Evolutionary conservation across 2,329 filamentous ascomycete species (phyloP), one percentile per base, ranked within the genome.

Genomic region (Teratosphaeria zuluensis): DNA sequence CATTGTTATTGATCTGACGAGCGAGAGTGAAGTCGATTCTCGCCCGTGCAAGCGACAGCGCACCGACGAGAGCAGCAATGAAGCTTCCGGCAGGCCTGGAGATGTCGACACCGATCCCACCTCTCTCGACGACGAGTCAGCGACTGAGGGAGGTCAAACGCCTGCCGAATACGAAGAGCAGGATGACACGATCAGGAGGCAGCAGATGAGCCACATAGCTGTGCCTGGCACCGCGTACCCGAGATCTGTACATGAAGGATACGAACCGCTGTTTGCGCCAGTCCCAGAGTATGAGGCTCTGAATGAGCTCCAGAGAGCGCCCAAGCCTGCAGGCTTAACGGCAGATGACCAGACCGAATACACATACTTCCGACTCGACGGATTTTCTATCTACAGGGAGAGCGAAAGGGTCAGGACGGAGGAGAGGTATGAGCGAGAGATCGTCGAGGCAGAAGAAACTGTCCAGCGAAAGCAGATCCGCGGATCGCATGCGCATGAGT

Each of bases 401-500:
- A n/a, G n/a, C n/a, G n/a, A n/a, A n/a, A n/a, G n/a, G n/a, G n/a
- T n/a, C n/a, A n/a, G n/a, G n/a, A n/a, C n/a, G n/a, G n/a, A n/a
- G n/a, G n/a, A n/a, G n/a, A n/a, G n/a, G n/a, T n/a, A n/a, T n/a
- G n/a, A n/a, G n/a, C n/a, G n/a, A n/a, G n/a, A n/a, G n/a, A n/a
- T n/a, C n/a, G n/a, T n/a, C n/a, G n/a, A n/a, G n/a, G n/a, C n/a
- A n/a, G n/a, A n/a, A n/a, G n/a, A n/a, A n/a, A n/a, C n/a, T n/a
- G n/a, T n/a, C n/a, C n/a, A n/a, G n/a, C n/a, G n/a, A n/a, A n/a
- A n/a, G n/a, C n/a, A n/a, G n/a, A n/a, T n/a, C n/a, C n/a, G n/a
- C n/a, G n/a, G 42, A 21, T 48, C 42, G 6, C 75, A 78, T 56
- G 71, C 73, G 0, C 67, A 73, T 54, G 83, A 87, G 61, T 77